Conservation (phyloP, 345 rosid species). For the Syzygium jambos region DNA sequence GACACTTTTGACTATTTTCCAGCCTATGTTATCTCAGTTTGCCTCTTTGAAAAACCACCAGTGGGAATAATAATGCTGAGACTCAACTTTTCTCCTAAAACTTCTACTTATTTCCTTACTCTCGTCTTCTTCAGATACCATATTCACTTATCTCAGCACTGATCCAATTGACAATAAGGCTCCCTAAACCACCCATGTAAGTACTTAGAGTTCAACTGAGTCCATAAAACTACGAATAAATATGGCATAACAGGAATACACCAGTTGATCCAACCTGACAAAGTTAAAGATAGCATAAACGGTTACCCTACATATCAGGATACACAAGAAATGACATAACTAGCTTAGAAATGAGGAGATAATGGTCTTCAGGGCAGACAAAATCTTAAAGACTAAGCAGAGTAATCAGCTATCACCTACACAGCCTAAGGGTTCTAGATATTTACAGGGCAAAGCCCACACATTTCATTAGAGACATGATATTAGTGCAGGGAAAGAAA, state of each 20-base stretch:
- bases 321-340: background rate
- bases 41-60: background rate
- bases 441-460: background rate
- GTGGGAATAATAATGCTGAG: background rate
- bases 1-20: background rate
- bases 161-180: background rate
- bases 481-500: background rate
- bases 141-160: background rate
- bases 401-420: background rate
- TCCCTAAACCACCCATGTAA: background rate
- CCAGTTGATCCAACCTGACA: background rate
- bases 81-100: background rate
- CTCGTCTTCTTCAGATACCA: background rate
- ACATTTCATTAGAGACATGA: background rate
- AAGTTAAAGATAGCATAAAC: background rate
- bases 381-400: background rate
- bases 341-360: background rate
- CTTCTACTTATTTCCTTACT: background rate
- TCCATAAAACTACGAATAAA: background rate
- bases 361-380: background rate
- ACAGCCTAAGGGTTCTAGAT: background rate
- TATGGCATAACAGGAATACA: background rate
- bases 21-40: background rate
- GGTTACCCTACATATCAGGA: background rate
- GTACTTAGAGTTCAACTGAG: background rate